Conservation (phyloP, 352 stramenopile species). For the Pythium sp. region DNA sequence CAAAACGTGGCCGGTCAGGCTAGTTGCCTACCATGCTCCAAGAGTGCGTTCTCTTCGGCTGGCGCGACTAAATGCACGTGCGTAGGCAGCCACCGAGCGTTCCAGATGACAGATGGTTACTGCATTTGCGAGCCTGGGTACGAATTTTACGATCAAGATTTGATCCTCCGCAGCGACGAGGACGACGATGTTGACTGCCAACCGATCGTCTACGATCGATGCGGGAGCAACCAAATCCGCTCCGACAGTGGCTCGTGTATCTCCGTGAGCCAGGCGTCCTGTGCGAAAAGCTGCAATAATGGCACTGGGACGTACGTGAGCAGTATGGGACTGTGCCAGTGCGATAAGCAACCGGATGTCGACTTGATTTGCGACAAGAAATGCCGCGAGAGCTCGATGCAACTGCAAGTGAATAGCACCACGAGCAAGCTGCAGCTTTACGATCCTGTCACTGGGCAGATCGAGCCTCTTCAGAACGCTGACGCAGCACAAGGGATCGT, state of each 20-base stretch:
- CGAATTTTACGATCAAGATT: slow-evolving; percentile 89
- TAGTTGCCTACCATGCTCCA: slow-evolving; percentile 87
- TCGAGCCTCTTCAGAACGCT: slow-evolving; percentile 22
- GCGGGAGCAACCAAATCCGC: slow-evolving; percentile 66
- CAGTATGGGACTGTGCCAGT: slow-evolving; percentile 87
- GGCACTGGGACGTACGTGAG: slow-evolving; percentile 70
- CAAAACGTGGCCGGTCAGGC: slow-evolving; percentile 60
- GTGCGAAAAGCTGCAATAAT: slow-evolving; percentile 58
- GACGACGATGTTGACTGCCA: slow-evolving; percentile 90
- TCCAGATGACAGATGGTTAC: slow-evolving; percentile 89
- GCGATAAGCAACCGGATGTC: slow-evolving; percentile 65
- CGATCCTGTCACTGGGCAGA: slow-evolving; percentile 37
- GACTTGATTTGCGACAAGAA: slow-evolving; percentile 77
- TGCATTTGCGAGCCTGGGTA: slow-evolving; percentile 91
- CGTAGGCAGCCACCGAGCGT: slow-evolving; percentile 84
- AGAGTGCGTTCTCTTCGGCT: slow-evolving; percentile 53
- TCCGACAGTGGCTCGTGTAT: slow-evolving; percentile 72
- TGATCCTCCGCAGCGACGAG: slow-evolving; percentile 76
- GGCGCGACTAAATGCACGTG: slow-evolving; percentile 79
- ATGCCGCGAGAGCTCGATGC: slow-evolving; percentile 53
- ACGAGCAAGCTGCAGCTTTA: slow-evolving; percentile 62
- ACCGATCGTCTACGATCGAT: slow-evolving; percentile 89
- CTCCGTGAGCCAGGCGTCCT: slow-evolving; percentile 35
- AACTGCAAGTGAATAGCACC: slow-evolving; percentile 57
- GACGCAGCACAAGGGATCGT: slow-evolving; percentile 31